These are phyloP conservation scores for Xylaria venustula DNA, from an alignment of 495 filamentous ascomycete genomes.

Conservation along the genomic window DNA sequence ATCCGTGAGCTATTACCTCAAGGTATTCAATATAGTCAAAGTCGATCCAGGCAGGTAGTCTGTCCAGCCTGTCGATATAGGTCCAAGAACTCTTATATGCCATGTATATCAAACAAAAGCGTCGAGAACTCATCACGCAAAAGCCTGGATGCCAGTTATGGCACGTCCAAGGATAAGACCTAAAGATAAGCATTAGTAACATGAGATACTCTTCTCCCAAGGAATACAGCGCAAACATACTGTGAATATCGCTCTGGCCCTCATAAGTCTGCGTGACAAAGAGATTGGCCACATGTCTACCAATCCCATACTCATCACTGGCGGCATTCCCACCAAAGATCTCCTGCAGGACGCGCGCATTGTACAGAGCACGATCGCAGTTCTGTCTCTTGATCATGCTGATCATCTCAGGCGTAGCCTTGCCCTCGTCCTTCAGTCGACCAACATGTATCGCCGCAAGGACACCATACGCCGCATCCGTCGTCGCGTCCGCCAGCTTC, in stretches of 20 bases:
- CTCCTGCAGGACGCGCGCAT: constrained; percentile 82
- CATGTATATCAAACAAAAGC: no score
- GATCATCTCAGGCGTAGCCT: constrained; percentile 92
- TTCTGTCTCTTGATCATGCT: constrained; percentile 98
- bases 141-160: constrained; percentile 61
- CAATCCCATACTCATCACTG: constrained; percentile 94
- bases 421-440: constrained; percentile 86
- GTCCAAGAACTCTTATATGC: no score
- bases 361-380: constrained; percentile 83
- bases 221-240: constrained; percentile 50
- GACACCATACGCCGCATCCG: constrained; percentile 86
- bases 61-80: no score
- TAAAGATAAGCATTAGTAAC: constrained; percentile 26
- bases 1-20: no score
- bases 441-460: constrained; percentile 87
- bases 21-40: no score
- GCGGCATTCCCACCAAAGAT: constrained; percentile 96
- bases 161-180: constrained; percentile 62
- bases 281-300: constrained; percentile 90
- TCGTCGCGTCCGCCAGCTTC: constrained; percentile 89
- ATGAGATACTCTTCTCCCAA: neutral
- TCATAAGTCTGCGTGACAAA: constrained; percentile 99
- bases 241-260: constrained; percentile 93
- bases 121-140: constrained; percentile 34
- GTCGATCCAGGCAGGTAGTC: no score